Conservation (phyloP, 306 rosid genomes). For the Medicago ruthenica region DNA sequence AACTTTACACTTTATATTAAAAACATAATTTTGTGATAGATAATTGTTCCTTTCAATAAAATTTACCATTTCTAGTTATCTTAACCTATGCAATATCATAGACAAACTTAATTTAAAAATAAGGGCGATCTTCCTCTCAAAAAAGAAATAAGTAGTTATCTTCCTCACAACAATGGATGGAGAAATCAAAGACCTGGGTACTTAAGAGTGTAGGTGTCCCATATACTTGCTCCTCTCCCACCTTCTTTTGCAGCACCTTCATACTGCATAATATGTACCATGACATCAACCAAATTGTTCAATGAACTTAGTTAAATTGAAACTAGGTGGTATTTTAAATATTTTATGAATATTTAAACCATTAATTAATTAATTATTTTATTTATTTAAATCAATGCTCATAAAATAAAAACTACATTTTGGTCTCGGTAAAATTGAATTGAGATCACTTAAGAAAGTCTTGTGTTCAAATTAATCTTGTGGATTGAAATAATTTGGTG, state of each 20-base stretch:
- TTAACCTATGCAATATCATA: too few species aligned
- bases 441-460: too few species aligned
- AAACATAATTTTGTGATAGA: too few species aligned
- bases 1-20: too few species aligned
- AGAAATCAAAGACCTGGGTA: too few species aligned
- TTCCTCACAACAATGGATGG: too few species aligned
- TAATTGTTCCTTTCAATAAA: too few species aligned
- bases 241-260: slow-evolving; percentile 26
- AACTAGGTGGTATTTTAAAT: neutral
- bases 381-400: neutral
- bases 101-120: too few species aligned
- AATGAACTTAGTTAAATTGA: neutral
- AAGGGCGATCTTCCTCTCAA: neutral
- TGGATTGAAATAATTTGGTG: neutral
- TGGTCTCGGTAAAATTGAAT: neutral
- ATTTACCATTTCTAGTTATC: too few species aligned
- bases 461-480: neutral
- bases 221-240: slow-evolving; percentile 20
- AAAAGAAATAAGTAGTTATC: too few species aligned
- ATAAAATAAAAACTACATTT: neutral
- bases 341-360: neutral
- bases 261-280: neutral
- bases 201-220: slow-evolving; percentile 1
- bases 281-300: neutral
- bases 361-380: neutral